These are phyloP conservation scores for Persicaria maculosa DNA, from an alignment of 148 eudicot genomes.

Conservation along the genomic window DNA sequence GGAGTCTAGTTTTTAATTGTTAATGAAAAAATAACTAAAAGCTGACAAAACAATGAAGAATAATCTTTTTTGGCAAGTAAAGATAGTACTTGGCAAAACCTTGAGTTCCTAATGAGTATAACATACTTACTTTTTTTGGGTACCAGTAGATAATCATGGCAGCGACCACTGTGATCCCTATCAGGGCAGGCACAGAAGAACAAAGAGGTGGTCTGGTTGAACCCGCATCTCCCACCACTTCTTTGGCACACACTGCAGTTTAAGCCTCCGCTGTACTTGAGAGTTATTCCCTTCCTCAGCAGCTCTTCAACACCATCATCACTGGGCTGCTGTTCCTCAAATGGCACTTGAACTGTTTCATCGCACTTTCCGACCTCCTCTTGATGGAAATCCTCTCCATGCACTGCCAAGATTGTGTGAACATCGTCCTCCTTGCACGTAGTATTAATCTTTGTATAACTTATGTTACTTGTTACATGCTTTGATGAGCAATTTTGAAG, in stretches of 20 bases:
- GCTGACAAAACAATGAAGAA: too few species aligned
- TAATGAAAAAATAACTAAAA: too few species aligned
- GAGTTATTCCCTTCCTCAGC: neutral
- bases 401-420: neutral
- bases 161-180: neutral
- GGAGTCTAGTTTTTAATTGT: too few species aligned
- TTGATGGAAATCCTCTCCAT: neutral
- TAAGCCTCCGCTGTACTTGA: neutral
- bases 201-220: neutral
- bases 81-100: too few species aligned
- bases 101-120: too few species aligned
- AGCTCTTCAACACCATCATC: neutral
- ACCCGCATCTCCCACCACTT: constrained; percentile 16
- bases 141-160: neutral
- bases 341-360: neutral
- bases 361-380: neutral
- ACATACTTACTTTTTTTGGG: too few species aligned
- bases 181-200: constrained; percentile 6
- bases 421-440: neutral
- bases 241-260: neutral
- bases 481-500: constrained; percentile 5
- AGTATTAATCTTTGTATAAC: neutral
- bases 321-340: neutral
- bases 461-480: neutral
- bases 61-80: too few species aligned